These are phyloP conservation scores for Chrysanthemum seticuspe DNA, from an alignment of 129 eudicot species.

Conservation along the genomic window DNA sequence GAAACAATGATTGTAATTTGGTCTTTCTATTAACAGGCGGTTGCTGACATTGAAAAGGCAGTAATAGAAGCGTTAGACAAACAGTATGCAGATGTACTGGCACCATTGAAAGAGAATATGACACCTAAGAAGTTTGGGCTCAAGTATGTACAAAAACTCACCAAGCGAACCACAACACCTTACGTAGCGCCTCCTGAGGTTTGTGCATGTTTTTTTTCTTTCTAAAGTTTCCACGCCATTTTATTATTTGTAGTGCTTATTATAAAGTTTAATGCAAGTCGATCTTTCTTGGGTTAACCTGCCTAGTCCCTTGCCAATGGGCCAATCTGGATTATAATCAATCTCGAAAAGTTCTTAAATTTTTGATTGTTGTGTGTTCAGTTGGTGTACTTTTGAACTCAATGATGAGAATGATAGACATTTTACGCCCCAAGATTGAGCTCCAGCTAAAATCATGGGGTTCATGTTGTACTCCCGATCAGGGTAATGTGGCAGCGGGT, in stretches of 20 bases:
- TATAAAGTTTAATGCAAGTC: no score
- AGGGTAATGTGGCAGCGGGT: conserved; percentile 70
- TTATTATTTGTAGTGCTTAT: neutral
- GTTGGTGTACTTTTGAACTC: conserved; percentile 86
- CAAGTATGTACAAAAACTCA: conserved; percentile 60
- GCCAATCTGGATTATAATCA: no score
- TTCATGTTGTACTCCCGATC: conserved; percentile 72
- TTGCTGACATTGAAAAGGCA: conserved; percentile 70
- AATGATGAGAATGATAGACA: conserved; percentile 81
- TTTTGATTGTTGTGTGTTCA: conserved; percentile 8
- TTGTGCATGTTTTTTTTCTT: conserved; percentile 1
- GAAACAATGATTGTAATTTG: conserved; percentile 14
- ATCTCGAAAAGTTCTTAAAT: no score
- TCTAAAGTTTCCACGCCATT: no score
- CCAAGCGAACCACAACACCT: conserved; percentile 50
- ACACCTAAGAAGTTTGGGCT: conserved; percentile 63
- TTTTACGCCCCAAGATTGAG: conserved; percentile 73
- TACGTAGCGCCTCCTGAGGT: conserved; percentile 67
- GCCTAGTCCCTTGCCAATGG: no score
- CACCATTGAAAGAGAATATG: conserved; percentile 63
- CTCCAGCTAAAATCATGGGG: conserved; percentile 73
- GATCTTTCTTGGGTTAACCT: no score
- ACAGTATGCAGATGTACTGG: conserved; percentile 66
- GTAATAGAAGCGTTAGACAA: conserved; percentile 62
- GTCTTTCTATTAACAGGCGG: conserved; percentile 45